Percentiles rank a stretch among this genome's conserved stretches.
Conservation (phyloP, 768 basidiomycete genomes). For the Trametes cingulata region DNA sequence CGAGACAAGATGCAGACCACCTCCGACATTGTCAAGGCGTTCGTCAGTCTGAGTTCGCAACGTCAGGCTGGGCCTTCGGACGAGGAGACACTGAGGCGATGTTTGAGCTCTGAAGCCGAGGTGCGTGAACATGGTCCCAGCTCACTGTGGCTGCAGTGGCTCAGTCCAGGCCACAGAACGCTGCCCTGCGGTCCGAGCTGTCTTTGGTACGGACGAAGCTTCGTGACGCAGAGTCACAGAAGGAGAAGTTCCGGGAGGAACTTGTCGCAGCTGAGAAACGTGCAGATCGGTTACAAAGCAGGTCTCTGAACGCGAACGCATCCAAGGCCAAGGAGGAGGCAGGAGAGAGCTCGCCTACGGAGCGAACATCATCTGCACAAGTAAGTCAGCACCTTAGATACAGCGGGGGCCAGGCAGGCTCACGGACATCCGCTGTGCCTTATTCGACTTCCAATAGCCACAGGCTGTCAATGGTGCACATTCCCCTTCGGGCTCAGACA, state of each 20-base stretch:
- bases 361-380: slow-evolving; percentile 62
- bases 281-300: slow-evolving; percentile 30
- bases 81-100: slow-evolving; percentile 20
- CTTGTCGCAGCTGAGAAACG: slow-evolving; percentile 30
- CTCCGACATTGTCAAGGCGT: slow-evolving; percentile 27
- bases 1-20: slow-evolving; percentile 31
- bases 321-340: slow-evolving; percentile 28
- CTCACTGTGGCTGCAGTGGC: not conserved
- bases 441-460: slow-evolving; percentile 50
- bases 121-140: slow-evolving; percentile 8
- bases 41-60: slow-evolving; percentile 25
- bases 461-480: slow-evolving; percentile 39
- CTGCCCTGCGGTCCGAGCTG: slow-evolving; percentile 30
- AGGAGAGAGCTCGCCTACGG: slow-evolving; percentile 48
- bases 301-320: slow-evolving; percentile 13
- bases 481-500: slow-evolving; percentile 34
- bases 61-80: slow-evolving; percentile 9
- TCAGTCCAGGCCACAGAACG: slow-evolving; percentile 8
- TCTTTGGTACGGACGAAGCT: slow-evolving; percentile 28
- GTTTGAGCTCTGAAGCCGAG: slow-evolving; percentile 29
- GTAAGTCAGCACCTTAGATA: slow-evolving; percentile 61
- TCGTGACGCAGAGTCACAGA: slow-evolving; percentile 24
- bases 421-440: slow-evolving; percentile 35
- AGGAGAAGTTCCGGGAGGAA: slow-evolving; percentile 27
- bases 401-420: slow-evolving; percentile 19